Evolutionary conservation across 805 yeast genomes (phyloP).

Genomic region (Candida arabinofermentans): DNA sequence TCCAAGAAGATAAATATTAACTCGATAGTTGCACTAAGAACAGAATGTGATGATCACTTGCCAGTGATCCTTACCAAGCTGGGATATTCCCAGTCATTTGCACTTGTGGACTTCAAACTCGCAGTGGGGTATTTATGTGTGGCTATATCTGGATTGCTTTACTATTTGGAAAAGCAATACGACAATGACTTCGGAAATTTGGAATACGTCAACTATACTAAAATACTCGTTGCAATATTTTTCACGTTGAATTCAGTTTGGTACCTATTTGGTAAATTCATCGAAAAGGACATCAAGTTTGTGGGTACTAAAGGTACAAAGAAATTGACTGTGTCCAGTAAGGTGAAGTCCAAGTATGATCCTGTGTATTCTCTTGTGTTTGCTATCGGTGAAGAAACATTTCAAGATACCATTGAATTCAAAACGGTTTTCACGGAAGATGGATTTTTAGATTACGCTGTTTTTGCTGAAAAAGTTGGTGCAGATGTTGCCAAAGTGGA

Average conservation of each 20-base stretch:
- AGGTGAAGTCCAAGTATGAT: slow-evolving; percentile 34
- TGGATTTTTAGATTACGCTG: slow-evolving; percentile 40
- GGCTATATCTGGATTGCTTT: slow-evolving; percentile 41
- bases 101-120: slow-evolving; percentile 41
- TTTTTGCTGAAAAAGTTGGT: slow-evolving; percentile 27
- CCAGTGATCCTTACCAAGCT: slow-evolving; percentile 36
- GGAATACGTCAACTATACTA: slow-evolving; percentile 32
- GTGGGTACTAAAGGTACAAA: slow-evolving; percentile 37
- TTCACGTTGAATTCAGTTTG: slow-evolving; percentile 33
- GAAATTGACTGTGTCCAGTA: slow-evolving; percentile 37
- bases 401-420: slow-evolving; percentile 30
- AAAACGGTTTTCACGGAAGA: slow-evolving; percentile 42
- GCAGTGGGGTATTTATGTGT: slow-evolving; percentile 48
- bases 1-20: slow-evolving; percentile 32
- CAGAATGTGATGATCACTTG: slow-evolving; percentile 47
- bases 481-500: slow-evolving; percentile 15
- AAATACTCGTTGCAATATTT: slow-evolving; percentile 35
- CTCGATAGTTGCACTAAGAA: slow-evolving; percentile 45
- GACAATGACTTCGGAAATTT: slow-evolving; percentile 38
- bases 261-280: slow-evolving; percentile 31
- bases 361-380: slow-evolving; percentile 40
- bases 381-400: slow-evolving; percentile 21
- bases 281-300: slow-evolving; percentile 43
- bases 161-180: slow-evolving; percentile 44
- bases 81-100: slow-evolving; percentile 47